Evolutionary conservation across 768 basidiomycete genomes (phyloP).

Genomic region (Dioszegia aurantiaca): DNA sequence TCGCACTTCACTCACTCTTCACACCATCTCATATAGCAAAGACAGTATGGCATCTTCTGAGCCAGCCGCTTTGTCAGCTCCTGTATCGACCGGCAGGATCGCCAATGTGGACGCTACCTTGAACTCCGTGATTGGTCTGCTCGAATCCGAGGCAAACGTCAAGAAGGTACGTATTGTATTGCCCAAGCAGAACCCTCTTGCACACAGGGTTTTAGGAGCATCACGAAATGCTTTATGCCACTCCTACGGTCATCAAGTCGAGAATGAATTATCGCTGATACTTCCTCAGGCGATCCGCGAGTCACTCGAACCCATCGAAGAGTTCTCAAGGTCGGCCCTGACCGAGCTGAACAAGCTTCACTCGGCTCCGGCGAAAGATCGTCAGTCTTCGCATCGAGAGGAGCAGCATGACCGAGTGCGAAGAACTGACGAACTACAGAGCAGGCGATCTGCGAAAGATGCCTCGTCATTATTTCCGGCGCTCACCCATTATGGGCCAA

Average conservation of each 20-base stretch:
- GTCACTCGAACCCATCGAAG: conserved; percentile 43
- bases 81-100: neutral
- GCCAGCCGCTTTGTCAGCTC: neutral
- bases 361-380: conserved; percentile 26
- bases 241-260: too few relatives aligned
- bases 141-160: conserved; percentile 42
- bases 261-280: too few relatives aligned
- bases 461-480: conserved; percentile 22
- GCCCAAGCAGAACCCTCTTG: neutral
- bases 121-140: conserved; percentile 27
- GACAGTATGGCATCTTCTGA: neutral
- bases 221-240: too few relatives aligned
- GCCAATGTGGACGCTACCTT: conserved; percentile 24
- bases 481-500: conserved; percentile 30
- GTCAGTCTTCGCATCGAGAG: too few relatives aligned
- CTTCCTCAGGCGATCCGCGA: conserved; percentile 29
- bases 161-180: conserved; percentile 34
- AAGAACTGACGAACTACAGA: conserved; percentile 23
- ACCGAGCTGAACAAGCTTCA: conserved; percentile 40
- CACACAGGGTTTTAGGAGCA: too few relatives aligned
- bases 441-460: conserved; percentile 26
- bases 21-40: too few relatives aligned
- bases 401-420: too few relatives aligned
- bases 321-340: conserved; percentile 30
- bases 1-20: too few relatives aligned